Conservation (phyloP, 2,329 filamentous ascomycete genomes). For the Arthrobotrys pseudoclavata region DNA sequence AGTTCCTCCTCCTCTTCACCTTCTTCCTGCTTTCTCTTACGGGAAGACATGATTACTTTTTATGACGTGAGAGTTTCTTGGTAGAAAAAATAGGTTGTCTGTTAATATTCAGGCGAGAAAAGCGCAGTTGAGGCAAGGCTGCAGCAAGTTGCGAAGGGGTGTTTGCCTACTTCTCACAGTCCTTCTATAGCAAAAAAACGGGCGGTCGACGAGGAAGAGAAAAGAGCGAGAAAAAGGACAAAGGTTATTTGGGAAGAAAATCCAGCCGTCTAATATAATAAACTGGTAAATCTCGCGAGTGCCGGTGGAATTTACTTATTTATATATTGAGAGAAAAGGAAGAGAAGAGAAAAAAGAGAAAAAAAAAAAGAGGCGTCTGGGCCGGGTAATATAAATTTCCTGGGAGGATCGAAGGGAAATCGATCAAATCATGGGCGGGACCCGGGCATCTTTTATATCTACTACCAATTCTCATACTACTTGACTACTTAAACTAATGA, state of each 20-base stretch:
- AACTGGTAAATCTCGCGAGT: slow-evolving; percentile 32
- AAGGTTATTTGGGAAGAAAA: slow-evolving; percentile 47
- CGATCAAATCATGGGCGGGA: slow-evolving; percentile 17
- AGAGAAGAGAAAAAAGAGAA: background rate
- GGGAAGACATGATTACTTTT: slow-evolving; percentile 59
- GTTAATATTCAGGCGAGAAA: background rate
- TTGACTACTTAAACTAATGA: too few relatives aligned
- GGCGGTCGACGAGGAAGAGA: slow-evolving; percentile 3
- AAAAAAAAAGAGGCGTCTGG: slow-evolving; percentile 17
- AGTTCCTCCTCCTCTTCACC: slow-evolving; percentile 61
- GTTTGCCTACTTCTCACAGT: slow-evolving; percentile 9
- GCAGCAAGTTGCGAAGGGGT: background rate
- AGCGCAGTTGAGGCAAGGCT: slow-evolving; percentile 9
- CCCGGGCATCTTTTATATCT: slow-evolving; percentile 40
- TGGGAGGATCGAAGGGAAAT: slow-evolving; percentile 9
- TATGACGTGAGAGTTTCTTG: slow-evolving; percentile 15
- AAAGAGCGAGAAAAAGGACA: slow-evolving; percentile 35
- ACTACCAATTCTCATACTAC: background rate
- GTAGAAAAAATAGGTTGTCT: background rate
- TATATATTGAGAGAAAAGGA: slow-evolving; percentile 10
- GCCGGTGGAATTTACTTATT: slow-evolving; percentile 2
- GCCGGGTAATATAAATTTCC: slow-evolving; percentile 49
- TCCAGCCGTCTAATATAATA: slow-evolving; percentile 11
- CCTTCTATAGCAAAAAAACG: background rate
- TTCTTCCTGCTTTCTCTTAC: slow-evolving; percentile 63